Evolutionary conservation across 2,329 filamentous ascomycete genomes (phyloP).

Genomic region (Stachybotrys elegans): DNA sequence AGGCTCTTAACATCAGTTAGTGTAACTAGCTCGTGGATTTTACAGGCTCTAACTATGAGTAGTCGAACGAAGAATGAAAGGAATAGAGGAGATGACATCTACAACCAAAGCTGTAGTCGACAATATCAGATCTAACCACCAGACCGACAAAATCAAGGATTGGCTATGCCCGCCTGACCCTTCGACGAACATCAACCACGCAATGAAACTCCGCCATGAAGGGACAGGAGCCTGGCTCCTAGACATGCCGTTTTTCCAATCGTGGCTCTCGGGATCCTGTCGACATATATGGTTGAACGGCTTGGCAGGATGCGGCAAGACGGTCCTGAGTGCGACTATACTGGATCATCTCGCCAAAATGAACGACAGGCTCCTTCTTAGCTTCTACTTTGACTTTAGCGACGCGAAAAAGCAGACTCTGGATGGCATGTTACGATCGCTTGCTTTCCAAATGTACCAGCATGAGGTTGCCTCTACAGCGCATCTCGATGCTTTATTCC

Average conservation of each 20-base stretch:
- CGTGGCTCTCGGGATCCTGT: neutral
- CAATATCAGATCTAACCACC: conserved; percentile 1
- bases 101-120: conserved; percentile 6
- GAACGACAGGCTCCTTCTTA: neutral
- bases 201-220: neutral
- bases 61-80: conserved; percentile 4
- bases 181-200: conserved; percentile 1
- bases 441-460: conserved; percentile 14
- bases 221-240: neutral
- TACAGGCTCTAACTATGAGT: conserved; percentile 3
- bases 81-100: conserved; percentile 3
- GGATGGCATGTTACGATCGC: conserved; percentile 9
- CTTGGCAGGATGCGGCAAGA: conserved; percentile 9
- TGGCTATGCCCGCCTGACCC: neutral
- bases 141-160: neutral
- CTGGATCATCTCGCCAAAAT: conserved; percentile 5
- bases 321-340: conserved; percentile 5
- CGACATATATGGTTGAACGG: conserved; percentile 11
- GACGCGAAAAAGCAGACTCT: conserved; percentile 10
- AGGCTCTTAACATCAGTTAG: neutral
- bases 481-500: neutral
- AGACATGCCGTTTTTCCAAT: neutral
- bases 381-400: conserved; percentile 14
- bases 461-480: neutral
- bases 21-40: neutral